A percentile compares a stretch with the other conserved stretches of the same genome.
These are phyloP conservation scores for Solanum corneliomulleri DNA, from an alignment of 257 asterid genomes.

Conservation along the genomic window DNA sequence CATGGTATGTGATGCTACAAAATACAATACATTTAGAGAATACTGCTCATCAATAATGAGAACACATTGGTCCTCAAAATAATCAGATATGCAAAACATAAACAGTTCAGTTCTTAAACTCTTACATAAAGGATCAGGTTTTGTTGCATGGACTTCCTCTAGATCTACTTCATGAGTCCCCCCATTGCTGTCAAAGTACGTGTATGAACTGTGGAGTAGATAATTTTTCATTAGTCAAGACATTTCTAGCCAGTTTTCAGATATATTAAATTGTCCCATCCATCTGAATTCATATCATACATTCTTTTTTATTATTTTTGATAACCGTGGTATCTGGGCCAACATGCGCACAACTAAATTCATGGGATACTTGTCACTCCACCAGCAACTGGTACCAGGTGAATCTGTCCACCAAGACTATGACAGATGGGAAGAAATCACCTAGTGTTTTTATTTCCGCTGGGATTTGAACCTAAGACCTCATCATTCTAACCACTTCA, in stretches of 20 bases:
- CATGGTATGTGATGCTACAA: conserved; percentile 48
- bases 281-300: neutral
- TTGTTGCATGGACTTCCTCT: conserved; percentile 50
- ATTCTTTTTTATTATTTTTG: neutral
- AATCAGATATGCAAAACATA: neutral
- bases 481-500: neutral
- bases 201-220: conserved; percentile 51
- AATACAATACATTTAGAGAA: neutral
- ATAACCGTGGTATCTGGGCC: neutral
- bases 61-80: neutral
- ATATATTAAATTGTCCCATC: neutral
- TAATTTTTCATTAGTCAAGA: neutral
- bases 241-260: neutral
- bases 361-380: neutral
- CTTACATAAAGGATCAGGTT: conserved; percentile 71
- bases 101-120: neutral
- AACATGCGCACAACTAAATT: neutral
- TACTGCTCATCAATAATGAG: neutral
- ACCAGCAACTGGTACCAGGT: neutral
- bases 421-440: neutral
- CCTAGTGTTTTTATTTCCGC: neutral
- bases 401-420: neutral
- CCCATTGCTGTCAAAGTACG: conserved; percentile 44
- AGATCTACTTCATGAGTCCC: conserved; percentile 40
- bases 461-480: neutral